Base-by-base conservation (phyloP, 495 filamentous ascomycete species). In the Tuber brumale region DNA sequence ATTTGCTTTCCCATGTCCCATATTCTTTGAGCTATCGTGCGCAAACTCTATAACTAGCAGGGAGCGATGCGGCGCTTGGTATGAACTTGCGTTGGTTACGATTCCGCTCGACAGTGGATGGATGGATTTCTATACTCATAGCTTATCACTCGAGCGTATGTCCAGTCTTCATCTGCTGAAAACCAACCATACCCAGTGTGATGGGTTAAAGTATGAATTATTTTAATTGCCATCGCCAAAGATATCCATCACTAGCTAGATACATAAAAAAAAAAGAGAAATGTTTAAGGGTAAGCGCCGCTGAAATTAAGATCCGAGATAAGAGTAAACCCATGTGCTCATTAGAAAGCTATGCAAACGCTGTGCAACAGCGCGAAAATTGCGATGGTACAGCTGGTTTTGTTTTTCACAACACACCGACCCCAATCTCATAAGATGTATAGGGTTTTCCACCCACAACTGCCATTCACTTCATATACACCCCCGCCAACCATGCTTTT, bases 401-500 rank as follows among this genome's bases (percentile, higher is more conserved):
- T 66, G 57, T 66, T 66, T 31, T 31, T 35, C 57, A 66, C 57
- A 66, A 66, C 57, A 31, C n/a, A 66, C 57, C 14, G 57, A 66
- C 57, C 57, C 57, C 57, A 66, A 66, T 66, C 57, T 35, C 57
- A 66, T 66, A 66, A 66, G 57, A 66, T 66, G 57, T 66, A 66
- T 66, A 66, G 57, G 57, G 57, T 31, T 35, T 66, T 66, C 57
- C 31, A 35, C 6, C 57, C 27, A 35, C 27, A 35, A 66, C 57
- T 19, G 12, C 27, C 57, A 18, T 48, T 69, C 61, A 41, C 51
- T 79, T 70, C 37, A 66, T 70, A 75, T 41, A 71, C 23, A 44
- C 70, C 51, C 51, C 70, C 57, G n/a, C 57, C 75, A 72, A 73
- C 45, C 77, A 76, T 79, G 78, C 76, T 80, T 79, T 79, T 78